These are phyloP conservation scores for Arthrobotrys sphaeroides DNA, from an alignment of 2,329 filamentous ascomycete genomes.

Conservation along the genomic window DNA sequence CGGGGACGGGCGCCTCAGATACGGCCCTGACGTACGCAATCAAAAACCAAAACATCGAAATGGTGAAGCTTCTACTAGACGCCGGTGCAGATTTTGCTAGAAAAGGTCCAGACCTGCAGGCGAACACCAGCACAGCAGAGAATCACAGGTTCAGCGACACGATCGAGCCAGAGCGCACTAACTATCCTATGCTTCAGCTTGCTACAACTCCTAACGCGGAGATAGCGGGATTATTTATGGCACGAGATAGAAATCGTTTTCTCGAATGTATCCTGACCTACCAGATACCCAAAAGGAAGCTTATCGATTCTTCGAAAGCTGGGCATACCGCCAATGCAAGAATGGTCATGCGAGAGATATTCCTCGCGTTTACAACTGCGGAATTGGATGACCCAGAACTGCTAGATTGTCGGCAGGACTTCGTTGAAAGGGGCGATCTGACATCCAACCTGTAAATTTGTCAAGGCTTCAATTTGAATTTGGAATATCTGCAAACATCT, in stretches of 20 bases:
- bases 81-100: neutral
- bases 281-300: neutral
- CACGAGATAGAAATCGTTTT: neutral
- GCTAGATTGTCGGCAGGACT: too few relatives aligned
- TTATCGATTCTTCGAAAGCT: too few relatives aligned
- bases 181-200: neutral
- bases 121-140: too few relatives aligned
- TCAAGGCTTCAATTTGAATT: too few relatives aligned
- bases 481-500: too few relatives aligned
- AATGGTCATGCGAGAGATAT: too few relatives aligned
- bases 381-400: too few relatives aligned
- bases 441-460: too few relatives aligned
- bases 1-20: neutral
- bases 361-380: too few relatives aligned
- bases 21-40: slow-evolving; percentile 29
- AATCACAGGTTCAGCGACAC: neutral
- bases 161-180: neutral
- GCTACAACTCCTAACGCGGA: neutral
- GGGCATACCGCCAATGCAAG: too few relatives aligned
- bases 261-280: neutral
- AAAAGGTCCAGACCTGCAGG: neutral
- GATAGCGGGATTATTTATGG: neutral
- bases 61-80: neutral
- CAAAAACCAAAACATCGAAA: slow-evolving; percentile 4
- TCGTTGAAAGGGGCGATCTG: too few relatives aligned